Evolutionary conservation across 345 rosid genomes (phyloP).

Genomic region (Atalantia buxifolia): DNA sequence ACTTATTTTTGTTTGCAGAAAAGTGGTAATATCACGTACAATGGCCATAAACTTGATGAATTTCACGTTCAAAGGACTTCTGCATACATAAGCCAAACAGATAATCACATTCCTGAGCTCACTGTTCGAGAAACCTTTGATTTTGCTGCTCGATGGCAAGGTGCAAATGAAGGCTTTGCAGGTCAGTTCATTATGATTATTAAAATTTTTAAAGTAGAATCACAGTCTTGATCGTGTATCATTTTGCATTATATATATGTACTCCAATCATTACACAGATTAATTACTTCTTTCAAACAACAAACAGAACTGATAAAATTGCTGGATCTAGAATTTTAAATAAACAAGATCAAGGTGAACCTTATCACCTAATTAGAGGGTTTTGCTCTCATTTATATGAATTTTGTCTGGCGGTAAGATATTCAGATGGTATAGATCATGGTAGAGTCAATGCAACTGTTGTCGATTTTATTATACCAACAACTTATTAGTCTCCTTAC

Average conservation of each 20-base stretch:
- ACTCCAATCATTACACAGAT: background rate
- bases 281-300: background rate
- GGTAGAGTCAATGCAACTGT: background rate
- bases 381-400: background rate
- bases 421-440: background rate
- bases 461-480: background rate
- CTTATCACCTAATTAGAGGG: background rate
- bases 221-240: background rate
- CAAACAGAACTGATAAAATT: background rate
- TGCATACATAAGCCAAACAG: slow-evolving; percentile 92
- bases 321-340: background rate
- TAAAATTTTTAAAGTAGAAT: background rate
- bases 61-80: slow-evolving; percentile 80
- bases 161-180: slow-evolving; percentile 79
- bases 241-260: background rate
- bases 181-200: slow-evolving; percentile 33
- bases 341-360: background rate
- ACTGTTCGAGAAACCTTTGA: slow-evolving; percentile 95
- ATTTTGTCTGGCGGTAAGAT: background rate
- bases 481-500: background rate
- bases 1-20: slow-evolving; percentile 31
- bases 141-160: slow-evolving; percentile 93
- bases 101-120: slow-evolving; percentile 80
- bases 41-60: slow-evolving; percentile 60
- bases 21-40: slow-evolving; percentile 73